A percentile compares a stretch with the other conserved stretches of the same genome.
Evolutionary conservation across 805 yeast genomes (phyloP).

Genomic region (Torulaspora gathmanii): DNA sequence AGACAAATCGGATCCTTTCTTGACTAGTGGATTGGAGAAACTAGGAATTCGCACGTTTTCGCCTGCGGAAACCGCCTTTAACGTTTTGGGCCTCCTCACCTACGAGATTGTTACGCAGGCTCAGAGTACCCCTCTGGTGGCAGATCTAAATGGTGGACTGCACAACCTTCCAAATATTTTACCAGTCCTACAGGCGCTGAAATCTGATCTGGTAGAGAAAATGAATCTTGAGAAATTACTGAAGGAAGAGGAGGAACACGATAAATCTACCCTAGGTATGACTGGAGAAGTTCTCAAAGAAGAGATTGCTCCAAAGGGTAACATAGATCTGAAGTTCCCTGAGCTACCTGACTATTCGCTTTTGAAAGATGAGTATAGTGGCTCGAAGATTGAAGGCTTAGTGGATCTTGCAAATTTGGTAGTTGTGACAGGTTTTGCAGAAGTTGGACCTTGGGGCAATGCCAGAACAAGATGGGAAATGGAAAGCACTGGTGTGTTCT

Average conservation of each 20-base stretch:
- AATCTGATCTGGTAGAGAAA: slow-evolving; percentile 77
- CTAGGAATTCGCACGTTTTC: slow-evolving; percentile 91
- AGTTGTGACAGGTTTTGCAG: slow-evolving; percentile 85
- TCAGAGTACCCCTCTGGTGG: slow-evolving; percentile 85
- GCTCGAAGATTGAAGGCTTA: slow-evolving; percentile 59
- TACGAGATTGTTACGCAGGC: slow-evolving; percentile 72
- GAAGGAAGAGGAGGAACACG: slow-evolving; percentile 2
- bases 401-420: slow-evolving; percentile 72
- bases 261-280: neutral
- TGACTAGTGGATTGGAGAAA: slow-evolving; percentile 82
- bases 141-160: slow-evolving; percentile 93
- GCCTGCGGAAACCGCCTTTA: slow-evolving; percentile 95
- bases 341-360: slow-evolving; percentile 55
- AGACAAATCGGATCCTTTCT: slow-evolving; percentile 69
- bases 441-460: slow-evolving; percentile 92
- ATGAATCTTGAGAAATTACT: slow-evolving; percentile 51
- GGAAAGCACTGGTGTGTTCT: slow-evolving; percentile 79
- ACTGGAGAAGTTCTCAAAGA: neutral
- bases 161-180: slow-evolving; percentile 66
- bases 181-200: slow-evolving; percentile 61
- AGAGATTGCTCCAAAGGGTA: slow-evolving; percentile 67
- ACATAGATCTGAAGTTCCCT: slow-evolving; percentile 78
- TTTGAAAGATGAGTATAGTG: slow-evolving; percentile 45
- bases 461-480: slow-evolving; percentile 91
- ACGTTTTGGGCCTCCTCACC: slow-evolving; percentile 81